These are phyloP conservation scores for Thelephora ganbajun DNA, from an alignment of 768 basidiomycete genomes.

Conservation along the genomic window DNA sequence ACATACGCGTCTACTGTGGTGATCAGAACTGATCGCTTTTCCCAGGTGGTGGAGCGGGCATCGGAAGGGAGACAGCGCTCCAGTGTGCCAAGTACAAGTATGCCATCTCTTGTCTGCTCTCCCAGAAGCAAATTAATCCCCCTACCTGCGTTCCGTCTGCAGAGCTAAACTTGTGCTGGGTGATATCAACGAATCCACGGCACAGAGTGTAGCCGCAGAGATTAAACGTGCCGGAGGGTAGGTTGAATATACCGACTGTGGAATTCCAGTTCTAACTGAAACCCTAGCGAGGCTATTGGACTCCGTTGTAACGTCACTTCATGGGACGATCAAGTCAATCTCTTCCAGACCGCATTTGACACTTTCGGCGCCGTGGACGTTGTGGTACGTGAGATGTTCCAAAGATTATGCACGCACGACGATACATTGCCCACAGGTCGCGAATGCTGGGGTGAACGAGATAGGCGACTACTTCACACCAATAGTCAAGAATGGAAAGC, in stretches of 20 bases:
- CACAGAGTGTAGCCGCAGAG: neutral
- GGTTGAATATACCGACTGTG: too few relatives aligned
- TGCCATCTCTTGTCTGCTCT: neutral
- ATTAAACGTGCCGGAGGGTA: constrained; percentile 8
- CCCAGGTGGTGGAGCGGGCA: constrained; percentile 13
- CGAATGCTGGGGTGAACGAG: neutral
- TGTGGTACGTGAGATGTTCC: too few relatives aligned
- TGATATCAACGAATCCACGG: neutral
- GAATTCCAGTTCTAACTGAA: too few relatives aligned
- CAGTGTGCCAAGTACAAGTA: constrained; percentile 12
- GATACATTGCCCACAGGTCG: too few relatives aligned
- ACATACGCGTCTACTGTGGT: neutral
- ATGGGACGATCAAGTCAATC: too few relatives aligned
- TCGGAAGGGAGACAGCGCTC: constrained; percentile 13
- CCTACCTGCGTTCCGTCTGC: too few relatives aligned
- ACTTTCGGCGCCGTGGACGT: too few relatives aligned
- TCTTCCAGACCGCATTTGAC: too few relatives aligned
- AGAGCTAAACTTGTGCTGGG: constrained; percentile 5
- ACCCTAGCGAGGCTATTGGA: too few relatives aligned
- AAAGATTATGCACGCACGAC: too few relatives aligned
- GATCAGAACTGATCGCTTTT: neutral
- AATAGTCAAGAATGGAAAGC: neutral
- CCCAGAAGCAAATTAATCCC: too few relatives aligned
- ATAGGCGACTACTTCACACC: neutral
- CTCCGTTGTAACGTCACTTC: too few relatives aligned